A percentile compares a stretch with the other conserved stretches of the same genome.
These are phyloP conservation scores for Phyllosticta ampelicida DNA, from an alignment of 2,329 filamentous ascomycete species.

Conservation along the genomic window DNA sequence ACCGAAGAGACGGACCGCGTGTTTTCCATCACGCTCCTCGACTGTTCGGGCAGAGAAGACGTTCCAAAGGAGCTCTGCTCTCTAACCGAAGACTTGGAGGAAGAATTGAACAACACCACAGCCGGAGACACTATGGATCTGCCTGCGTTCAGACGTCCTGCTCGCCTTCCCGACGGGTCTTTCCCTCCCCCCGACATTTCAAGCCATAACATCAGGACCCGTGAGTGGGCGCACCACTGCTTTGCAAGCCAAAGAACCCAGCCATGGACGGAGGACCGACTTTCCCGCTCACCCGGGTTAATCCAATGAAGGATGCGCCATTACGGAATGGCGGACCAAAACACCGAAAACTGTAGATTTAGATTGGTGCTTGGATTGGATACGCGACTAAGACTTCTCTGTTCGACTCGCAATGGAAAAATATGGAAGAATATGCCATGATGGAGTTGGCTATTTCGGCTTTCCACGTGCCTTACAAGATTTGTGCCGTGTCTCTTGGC, in stretches of 20 bases:
- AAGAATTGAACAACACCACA: not conserved
- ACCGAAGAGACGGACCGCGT: conserved; percentile 1
- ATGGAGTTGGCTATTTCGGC: not conserved
- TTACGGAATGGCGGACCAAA: not conserved
- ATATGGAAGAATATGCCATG: not conserved
- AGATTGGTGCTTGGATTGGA: not conserved
- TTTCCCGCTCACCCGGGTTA: not conserved
- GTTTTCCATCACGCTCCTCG: not conserved
- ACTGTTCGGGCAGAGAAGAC: not conserved
- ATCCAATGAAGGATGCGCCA: not conserved
- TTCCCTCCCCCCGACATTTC: not conserved
- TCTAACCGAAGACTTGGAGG: not conserved
- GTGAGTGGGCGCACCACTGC: not conserved
- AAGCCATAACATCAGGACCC: not conserved
- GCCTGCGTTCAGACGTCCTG: not conserved
- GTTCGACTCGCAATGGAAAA: not conserved
- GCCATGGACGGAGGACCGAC: not conserved
- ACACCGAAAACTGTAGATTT: not conserved
- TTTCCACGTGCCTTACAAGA: not conserved
- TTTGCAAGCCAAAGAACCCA: not conserved
- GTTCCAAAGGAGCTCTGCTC: not conserved
- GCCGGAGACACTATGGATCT: not conserved
- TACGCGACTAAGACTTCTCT: not conserved
- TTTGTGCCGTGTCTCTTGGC: not conserved
- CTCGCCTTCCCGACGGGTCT: not conserved